A percentile compares a stretch with the other conserved stretches of the same genome.
Evolutionary conservation across 768 basidiomycete genomes (phyloP).

Genomic region (Russula olivacea): DNA sequence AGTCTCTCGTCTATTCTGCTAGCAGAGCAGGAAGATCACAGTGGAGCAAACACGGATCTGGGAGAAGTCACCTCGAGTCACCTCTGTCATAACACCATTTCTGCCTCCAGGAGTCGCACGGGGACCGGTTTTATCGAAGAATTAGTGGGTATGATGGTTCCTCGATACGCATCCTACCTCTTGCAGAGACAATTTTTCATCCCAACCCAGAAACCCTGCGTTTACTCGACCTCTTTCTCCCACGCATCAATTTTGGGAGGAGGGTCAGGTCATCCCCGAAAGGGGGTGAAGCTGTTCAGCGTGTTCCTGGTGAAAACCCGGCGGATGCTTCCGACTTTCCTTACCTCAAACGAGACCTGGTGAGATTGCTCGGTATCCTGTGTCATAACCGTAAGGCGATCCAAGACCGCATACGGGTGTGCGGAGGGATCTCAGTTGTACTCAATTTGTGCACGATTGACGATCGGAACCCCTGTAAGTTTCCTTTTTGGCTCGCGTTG

Average conservation of each 20-base stretch:
- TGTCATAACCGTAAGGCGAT: slow-evolving; percentile 56
- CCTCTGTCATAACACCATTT: slow-evolving; percentile 12
- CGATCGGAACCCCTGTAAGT: slow-evolving; percentile 88
- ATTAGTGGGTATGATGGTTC: slow-evolving; percentile 26
- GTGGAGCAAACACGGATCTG: not conserved
- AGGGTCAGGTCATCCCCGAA: slow-evolving; percentile 40
- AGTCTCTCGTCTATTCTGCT: slow-evolving; percentile 21
- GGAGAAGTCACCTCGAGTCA: slow-evolving; percentile 11
- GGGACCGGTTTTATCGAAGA: slow-evolving; percentile 25
- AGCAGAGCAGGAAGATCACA: slow-evolving; percentile 8
- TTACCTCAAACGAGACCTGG: slow-evolving; percentile 83
- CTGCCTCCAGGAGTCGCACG: slow-evolving; percentile 10
- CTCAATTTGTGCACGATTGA: slow-evolving; percentile 89
- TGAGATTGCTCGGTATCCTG: slow-evolving; percentile 79
- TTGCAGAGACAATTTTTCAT: not conserved
- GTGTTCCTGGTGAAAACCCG: not conserved
- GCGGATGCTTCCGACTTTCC: slow-evolving; percentile 56
- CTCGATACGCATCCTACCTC: not conserved
- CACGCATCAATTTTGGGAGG: slow-evolving; percentile 77
- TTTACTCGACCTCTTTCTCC: slow-evolving; percentile 74
- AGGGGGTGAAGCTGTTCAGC: not conserved
- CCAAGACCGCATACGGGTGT: slow-evolving; percentile 67
- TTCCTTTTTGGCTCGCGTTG: not conserved
- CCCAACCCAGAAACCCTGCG: slow-evolving; percentile 55
- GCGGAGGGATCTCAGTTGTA: slow-evolving; percentile 72